phyloP scores from a whole-genome alignment of 345 rosid genomes.

The Theobroma cacao region DNA sequence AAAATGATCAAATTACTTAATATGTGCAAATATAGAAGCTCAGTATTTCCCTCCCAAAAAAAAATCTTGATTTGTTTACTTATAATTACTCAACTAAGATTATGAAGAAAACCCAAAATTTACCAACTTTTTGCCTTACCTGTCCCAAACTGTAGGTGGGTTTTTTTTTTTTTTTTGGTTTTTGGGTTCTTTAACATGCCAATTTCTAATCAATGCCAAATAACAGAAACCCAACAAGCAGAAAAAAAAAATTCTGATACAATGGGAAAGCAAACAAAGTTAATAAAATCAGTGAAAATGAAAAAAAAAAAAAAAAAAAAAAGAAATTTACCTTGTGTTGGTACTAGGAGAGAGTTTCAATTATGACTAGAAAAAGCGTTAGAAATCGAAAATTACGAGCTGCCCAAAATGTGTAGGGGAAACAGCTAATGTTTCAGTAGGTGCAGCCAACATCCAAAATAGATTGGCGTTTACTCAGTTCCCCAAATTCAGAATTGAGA shows the following conservation, averaged over 20 bases:
- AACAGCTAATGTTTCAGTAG: background rate
- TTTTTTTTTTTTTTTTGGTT: too few species aligned
- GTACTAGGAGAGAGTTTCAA: background rate
- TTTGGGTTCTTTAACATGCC: background rate
- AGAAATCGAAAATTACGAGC: background rate
- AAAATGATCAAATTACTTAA: constrained; percentile 3
- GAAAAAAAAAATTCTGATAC: background rate
- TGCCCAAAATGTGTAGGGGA: background rate
- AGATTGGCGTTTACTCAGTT: background rate
- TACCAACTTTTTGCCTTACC: background rate
- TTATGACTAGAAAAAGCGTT: background rate
- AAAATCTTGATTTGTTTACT: background rate
- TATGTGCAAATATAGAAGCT: background rate
- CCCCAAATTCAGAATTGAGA: constrained; percentile 1
- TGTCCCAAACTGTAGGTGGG: background rate
- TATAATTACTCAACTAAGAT: background rate
- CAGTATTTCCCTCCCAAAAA: background rate
- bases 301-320: background rate
- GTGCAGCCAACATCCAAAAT: background rate
- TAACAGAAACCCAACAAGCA: background rate
- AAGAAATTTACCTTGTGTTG: background rate
- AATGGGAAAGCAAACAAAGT: background rate
- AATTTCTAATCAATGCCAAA: background rate
- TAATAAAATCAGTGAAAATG: background rate
- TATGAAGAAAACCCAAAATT: background rate